These are phyloP conservation scores for Phytophthora melonis DNA, from an alignment of 352 stramenopile species.

Conservation along the genomic window DNA sequence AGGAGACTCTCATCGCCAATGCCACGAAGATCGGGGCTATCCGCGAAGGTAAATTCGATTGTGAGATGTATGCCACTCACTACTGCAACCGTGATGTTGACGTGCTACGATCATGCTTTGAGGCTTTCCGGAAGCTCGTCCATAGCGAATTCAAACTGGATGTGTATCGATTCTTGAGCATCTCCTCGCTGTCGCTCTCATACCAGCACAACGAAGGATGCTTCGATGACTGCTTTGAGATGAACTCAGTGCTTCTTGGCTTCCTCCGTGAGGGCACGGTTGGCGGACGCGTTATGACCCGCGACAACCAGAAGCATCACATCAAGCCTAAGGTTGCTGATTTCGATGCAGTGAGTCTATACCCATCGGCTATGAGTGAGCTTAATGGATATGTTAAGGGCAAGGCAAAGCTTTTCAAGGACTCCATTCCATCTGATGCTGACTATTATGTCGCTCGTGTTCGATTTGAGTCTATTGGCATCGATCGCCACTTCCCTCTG, in stretches of 20 bases:
- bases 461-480: constrained; percentile 5
- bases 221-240: constrained; percentile 15
- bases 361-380: constrained; percentile 13
- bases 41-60: too few relatives aligned
- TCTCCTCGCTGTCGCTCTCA: too few relatives aligned
- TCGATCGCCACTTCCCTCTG: constrained; percentile 7
- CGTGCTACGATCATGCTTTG: too few relatives aligned
- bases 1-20: too few relatives aligned
- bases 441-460: constrained; percentile 8
- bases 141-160: too few relatives aligned
- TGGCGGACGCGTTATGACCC: constrained; percentile 15
- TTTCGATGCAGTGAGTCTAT: constrained; percentile 13
- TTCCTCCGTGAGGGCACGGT: constrained; percentile 8
- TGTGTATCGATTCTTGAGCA: too few relatives aligned
- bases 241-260: constrained; percentile 3
- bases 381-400: neutral
- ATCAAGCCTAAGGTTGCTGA: constrained; percentile 1
- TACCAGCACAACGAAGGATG: constrained; percentile 18
- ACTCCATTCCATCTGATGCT: constrained; percentile 1
- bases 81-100: too few relatives aligned
- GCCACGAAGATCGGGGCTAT: too few relatives aligned
- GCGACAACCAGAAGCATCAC: constrained; percentile 12
- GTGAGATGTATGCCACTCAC: too few relatives aligned
- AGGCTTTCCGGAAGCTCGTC: too few relatives aligned
- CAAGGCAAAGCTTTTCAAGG: constrained; percentile 3